Evolutionary conservation across 1,139 yeast genomes (phyloP).

Genomic region (Geotrichum australiense): DNA sequence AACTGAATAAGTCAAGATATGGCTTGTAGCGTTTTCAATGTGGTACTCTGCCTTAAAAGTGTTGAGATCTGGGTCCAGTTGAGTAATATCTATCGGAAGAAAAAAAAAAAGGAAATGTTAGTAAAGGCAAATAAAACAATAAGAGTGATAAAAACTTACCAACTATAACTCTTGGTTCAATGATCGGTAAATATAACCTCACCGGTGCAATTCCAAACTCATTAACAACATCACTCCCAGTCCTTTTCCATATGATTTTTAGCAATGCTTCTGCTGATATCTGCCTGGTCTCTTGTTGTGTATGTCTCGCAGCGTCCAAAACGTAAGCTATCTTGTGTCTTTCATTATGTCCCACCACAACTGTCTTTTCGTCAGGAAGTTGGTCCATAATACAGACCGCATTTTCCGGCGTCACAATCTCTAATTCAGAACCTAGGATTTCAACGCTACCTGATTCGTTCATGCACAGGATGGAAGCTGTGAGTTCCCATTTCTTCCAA

Average conservation of each 20-base stretch:
- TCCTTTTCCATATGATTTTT: slow-evolving; percentile 29
- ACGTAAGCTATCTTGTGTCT: slow-evolving; percentile 22
- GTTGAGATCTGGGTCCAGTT: slow-evolving; percentile 1
- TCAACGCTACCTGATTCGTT: slow-evolving; percentile 22
- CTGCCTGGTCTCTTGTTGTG: slow-evolving; percentile 26
- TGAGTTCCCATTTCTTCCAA: slow-evolving; percentile 17
- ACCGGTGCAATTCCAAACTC: slow-evolving; percentile 28
- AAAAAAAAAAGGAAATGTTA: slow-evolving; percentile 12
- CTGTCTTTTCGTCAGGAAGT: slow-evolving; percentile 13
- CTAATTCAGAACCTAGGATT: slow-evolving; percentile 23
- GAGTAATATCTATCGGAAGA: slow-evolving; percentile 8
- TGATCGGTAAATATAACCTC: slow-evolving; percentile 46
- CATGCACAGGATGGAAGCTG: slow-evolving; percentile 13
- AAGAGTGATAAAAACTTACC: slow-evolving; percentile 18
- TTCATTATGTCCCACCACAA: slow-evolving; percentile 27
- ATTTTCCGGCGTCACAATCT: slow-evolving; percentile 17
- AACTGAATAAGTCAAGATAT: slow-evolving; percentile 58
- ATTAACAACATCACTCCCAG: slow-evolving; percentile 21
- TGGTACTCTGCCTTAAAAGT: slow-evolving; percentile 35
- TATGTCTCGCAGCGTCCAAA: slow-evolving; percentile 27
- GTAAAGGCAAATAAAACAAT: neutral
- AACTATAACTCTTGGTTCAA: slow-evolving; percentile 63
- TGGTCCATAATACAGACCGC: slow-evolving; percentile 21
- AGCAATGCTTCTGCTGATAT: slow-evolving; percentile 32
- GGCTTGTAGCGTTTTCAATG: slow-evolving; percentile 68